Evolutionary conservation across 331 rosid species (phyloP), one percentile per base, ranked within the genome.

Genomic region (Cucumis variabilis): DNA sequence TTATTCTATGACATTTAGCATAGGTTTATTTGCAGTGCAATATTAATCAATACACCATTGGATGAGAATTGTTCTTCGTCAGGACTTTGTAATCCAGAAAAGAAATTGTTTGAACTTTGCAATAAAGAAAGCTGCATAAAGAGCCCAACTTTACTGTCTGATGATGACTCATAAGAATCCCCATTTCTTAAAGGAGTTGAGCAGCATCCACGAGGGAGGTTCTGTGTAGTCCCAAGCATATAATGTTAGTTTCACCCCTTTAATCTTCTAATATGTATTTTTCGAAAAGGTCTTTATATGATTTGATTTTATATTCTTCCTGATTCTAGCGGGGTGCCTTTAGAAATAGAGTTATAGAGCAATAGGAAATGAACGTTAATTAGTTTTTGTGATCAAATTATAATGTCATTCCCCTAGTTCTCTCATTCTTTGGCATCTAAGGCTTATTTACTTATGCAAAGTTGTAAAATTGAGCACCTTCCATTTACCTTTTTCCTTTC

Each of bases 1-100:
- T 65, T 21, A 80, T 53, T 7, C 10, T 74, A 44, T 53, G 84
- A 25, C 33, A 79, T 50, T 27, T 50, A 79, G 24, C 41, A 14
- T 50, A 25, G 67, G 41, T 41, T 79, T 25, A 79, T 79, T 48
- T 79, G 23, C 44, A 78, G 27, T 79, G 84, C 68, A 79, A 79
- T n/a, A 27, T 24, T 25, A 75, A 46, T 44, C 82, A 75, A 5
- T 46, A 44, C 82, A 77, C 37, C 65, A n/a, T 77, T 77, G 37
- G 65, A 7, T 77, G 83, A 77, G 63, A n/a, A 48, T 11, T 44
- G 60, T 75, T 75, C 67, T 87, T 85, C 66, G 25, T 81, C 93
- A 97, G 99, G 99, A 87, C 98, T 97, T 53, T 97, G 99, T 90
- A 88, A 94, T 77, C 98, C 99, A 13, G 98, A 97, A 91, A 87